Base-by-base conservation (phyloP, 352 stramenopile species). In the Saprolegnia diclina region DNA sequence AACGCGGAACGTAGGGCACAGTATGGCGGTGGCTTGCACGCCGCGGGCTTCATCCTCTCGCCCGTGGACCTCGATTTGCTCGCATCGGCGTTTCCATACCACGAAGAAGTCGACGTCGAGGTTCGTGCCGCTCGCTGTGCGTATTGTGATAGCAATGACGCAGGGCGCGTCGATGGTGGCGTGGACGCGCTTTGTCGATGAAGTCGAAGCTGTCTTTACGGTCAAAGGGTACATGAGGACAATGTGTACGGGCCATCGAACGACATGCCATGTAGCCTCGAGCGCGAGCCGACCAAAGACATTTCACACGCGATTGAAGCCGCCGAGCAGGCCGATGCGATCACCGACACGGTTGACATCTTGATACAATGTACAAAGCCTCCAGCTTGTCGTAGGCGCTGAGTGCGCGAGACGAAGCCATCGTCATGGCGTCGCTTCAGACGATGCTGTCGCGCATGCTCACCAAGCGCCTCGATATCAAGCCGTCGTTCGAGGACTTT, bases 401-500 rank as follows among this genome's bases (percentile, higher is more conserved):
- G 18, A 82, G 70, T 5, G 18, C 37, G 18, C 76, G 75, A 0
- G 79, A 91, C 48, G 84, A 91, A 59, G 74, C 73, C 0, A 38
- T 71, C n/a, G 79, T 88, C 6, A 88, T 81, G n/a, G 57, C 72
- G 5, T 69, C 77, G 0, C 55, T 91, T 21, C 32, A 79, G 0
- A 61, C 48, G 0, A 90, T 92, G 76, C 81, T 82, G 56, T 77
- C 78, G 29, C 71, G 74, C 1, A 87, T 91, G 14, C 76, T 87
- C 44, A 83, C 80, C 7, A 78, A 91, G 64, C 83, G 86, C 0
- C 76, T 94, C 38, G 80, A 81, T 45, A 89, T 94, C 73, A 92
- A 92, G 62, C 80, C 82, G 0, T 76, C 84, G 10, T 92, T 94
- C 61, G 86, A 94, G 50, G 86, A 94, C 72, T 92, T 94, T 71